These are phyloP conservation scores for Naganishia friedmannii DNA, from an alignment of 768 basidiomycete genomes.

Conservation along the genomic window DNA sequence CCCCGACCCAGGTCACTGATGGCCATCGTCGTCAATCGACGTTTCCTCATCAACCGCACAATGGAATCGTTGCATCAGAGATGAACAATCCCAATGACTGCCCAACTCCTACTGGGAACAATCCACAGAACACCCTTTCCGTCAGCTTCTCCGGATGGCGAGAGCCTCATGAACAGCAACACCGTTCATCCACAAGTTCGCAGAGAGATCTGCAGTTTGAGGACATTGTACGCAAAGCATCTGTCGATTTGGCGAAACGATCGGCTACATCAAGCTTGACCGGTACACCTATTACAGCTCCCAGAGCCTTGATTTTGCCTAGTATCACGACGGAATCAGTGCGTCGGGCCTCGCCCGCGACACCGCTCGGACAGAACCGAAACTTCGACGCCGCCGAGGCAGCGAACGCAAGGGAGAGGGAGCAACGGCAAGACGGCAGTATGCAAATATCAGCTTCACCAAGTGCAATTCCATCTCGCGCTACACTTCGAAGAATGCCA, in stretches of 20 bases:
- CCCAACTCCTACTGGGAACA: not conserved
- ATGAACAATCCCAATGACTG: not conserved
- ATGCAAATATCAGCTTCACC: not conserved
- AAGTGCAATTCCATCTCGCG: not conserved
- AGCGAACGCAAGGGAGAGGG: constrained; percentile 11
- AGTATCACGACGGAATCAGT: not conserved
- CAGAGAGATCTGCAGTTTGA: constrained; percentile 17
- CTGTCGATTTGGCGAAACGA: constrained; percentile 7
- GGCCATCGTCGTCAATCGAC: constrained; percentile 9
- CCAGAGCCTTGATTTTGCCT: not conserved
- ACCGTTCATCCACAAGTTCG: not conserved
- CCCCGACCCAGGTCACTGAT: not conserved
- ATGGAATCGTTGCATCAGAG: no score
- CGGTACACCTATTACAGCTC: not conserved
- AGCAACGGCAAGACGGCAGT: not conserved
- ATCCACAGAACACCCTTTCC: not conserved
- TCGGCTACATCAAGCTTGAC: constrained; percentile 9
- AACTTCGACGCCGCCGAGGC: not conserved
- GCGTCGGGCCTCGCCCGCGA: no score
- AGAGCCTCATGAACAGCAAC: not conserved
- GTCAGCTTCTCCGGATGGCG: not conserved
- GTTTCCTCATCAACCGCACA: not conserved
- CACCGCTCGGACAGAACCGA: not conserved
- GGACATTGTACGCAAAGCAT: constrained; percentile 13
- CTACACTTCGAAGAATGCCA: not conserved